Evolutionary conservation across 2,329 filamentous ascomycete species (phyloP).

Genomic region (Rhexocercosporidium sp.): DNA sequence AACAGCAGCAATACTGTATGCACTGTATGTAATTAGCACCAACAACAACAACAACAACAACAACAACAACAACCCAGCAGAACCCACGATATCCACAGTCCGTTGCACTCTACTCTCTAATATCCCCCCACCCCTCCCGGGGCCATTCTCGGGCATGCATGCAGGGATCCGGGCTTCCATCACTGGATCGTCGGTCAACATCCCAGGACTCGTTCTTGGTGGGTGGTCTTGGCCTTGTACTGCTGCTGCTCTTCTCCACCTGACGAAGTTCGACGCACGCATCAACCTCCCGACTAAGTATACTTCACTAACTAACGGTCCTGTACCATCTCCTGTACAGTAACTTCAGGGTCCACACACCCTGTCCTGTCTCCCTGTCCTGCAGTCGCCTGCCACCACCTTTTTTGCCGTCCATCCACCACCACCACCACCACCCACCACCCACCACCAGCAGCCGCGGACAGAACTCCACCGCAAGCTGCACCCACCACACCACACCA

Average conservation of each 20-base stretch:
- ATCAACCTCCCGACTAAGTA: not conserved
- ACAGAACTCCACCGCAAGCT: slow-evolving; percentile 4
- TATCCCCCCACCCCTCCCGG: not conserved
- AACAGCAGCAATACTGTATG: too few species aligned
- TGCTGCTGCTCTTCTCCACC: too few species aligned
- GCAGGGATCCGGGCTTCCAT: not conserved
- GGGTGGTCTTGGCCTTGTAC: not conserved
- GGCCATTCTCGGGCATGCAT: not conserved
- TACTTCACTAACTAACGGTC: too few species aligned
- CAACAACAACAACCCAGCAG: not conserved
- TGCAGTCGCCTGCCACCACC: slow-evolving; percentile 9
- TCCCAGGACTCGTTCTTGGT: not conserved
- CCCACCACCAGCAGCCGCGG: not conserved
- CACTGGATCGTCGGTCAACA: slow-evolving; percentile 4
- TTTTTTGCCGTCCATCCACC: not conserved
- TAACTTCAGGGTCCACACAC: slow-evolving; percentile 9
- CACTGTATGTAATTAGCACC: too few species aligned
- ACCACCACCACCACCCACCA: not conserved
- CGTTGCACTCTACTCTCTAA: not conserved
- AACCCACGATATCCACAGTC: not conserved
- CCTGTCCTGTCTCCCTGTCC: not conserved
- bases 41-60: not conserved
- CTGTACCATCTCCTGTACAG: too few species aligned
- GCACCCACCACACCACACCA: not conserved
- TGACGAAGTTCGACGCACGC: too few species aligned